Base-by-base conservation (phyloP, 139 green algal species). In the Chlamydomonas applanata region DNA sequence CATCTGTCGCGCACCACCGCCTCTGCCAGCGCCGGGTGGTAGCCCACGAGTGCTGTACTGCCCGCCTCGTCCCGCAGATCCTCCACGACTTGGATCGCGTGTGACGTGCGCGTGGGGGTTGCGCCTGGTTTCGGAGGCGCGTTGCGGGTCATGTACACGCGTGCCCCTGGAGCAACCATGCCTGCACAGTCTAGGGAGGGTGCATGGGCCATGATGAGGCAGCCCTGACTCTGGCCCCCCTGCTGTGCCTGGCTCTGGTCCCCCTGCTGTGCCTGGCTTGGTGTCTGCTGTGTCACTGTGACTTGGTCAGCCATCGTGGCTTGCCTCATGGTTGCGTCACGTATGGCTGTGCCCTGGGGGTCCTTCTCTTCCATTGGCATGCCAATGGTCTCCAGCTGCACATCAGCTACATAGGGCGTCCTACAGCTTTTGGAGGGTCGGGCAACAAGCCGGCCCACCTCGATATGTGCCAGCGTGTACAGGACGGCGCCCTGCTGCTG, bases 331-430 rank as follows among this genome's bases (percentile, higher is more conserved):
- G 11, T 7, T 11, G n/a, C n/a, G n/a, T n/a, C n/a, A n/a, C n/a
- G n/a, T n/a, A n/a, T n/a, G n/a, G n/a, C n/a, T n/a, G n/a, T n/a
- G n/a, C n/a, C n/a, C n/a, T n/a, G n/a, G n/a, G n/a, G n/a, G n/a
- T n/a, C 40, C 40, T 49, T 11, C 40, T 49, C 40, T 49, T 7
- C 40, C 7, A 7, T 49, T 49, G 1, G 17, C 29, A 32, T 1
- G n/a, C 20, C 22, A 13, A 24, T 33, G n/a, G 29, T 35, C 57
- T 68, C 44, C 19, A 75, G 67, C 53, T 57, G 46, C 17, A 83
- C 71, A 29, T 83, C 77, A 4, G 77, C 71, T 4, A 83, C 77
- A 49, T 79, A 83, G 1, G 72, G 65, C 11, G 77, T 79, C 44
- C 62, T 74, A 34, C 75, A 40, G 4, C 44, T 59, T 7, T 66